Evolutionary conservation across 768 basidiomycete species (phyloP).

Genomic region (Trametes sanguinea): DNA sequence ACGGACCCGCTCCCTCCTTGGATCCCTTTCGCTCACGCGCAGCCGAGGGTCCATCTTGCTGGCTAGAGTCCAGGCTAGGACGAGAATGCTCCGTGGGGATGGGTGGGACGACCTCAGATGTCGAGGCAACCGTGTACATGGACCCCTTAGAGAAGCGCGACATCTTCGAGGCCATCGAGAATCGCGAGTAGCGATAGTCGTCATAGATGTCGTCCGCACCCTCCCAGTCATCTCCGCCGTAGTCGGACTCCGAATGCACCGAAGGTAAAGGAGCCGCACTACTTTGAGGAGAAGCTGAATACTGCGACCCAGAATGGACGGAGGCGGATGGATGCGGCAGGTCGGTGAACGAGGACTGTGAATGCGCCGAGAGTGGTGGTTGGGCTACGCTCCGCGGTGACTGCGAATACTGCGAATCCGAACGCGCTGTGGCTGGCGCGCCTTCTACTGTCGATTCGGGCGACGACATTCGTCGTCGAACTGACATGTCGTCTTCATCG

Average conservation of each 20-base stretch:
- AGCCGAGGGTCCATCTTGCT: background rate
- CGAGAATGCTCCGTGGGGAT: constrained; percentile 30
- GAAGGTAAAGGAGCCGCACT: constrained; percentile 12
- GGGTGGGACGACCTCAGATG: constrained; percentile 30
- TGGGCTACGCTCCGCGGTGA: constrained; percentile 3
- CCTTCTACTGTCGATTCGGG: constrained; percentile 15
- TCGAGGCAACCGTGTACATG: constrained; percentile 28
- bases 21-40: constrained; percentile 6
- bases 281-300: constrained; percentile 18
- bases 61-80: constrained; percentile 24
- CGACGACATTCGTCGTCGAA: constrained; percentile 6
- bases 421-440: background rate
- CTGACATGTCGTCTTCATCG: constrained; percentile 5
- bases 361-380: background rate
- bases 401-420: constrained; percentile 22
- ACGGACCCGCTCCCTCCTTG: constrained; percentile 9
- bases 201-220: constrained; percentile 76
- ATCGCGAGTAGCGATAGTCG: constrained; percentile 72
- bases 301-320: constrained; percentile 14
- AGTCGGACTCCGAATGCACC: constrained; percentile 29
- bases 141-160: constrained; percentile 41
- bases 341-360: background rate
- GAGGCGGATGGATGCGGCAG: constrained; percentile 3
- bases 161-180: constrained; percentile 50
- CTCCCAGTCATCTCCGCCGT: constrained; percentile 57